These are phyloP conservation scores for Xylariales sp. DNA, from an alignment of 2,329 filamentous ascomycete genomes.

Conservation along the genomic window DNA sequence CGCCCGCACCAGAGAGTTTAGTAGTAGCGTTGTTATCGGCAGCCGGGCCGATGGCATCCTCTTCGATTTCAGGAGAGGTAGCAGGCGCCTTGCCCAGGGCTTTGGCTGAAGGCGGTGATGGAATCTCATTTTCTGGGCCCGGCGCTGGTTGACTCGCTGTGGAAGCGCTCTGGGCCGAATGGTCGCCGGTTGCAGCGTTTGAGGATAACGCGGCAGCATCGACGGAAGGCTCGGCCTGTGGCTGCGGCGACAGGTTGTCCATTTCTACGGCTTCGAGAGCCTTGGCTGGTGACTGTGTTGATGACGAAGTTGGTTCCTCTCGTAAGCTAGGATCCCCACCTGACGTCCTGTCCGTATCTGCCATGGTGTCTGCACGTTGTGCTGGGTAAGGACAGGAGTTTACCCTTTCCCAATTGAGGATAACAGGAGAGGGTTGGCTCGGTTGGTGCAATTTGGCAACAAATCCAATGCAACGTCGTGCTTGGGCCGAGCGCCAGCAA, in stretches of 20 bases:
- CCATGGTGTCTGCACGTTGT: too few species aligned
- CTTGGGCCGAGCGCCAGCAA: too few species aligned
- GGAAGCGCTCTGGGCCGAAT: background rate
- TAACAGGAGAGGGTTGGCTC: too few species aligned
- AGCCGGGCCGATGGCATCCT: conserved; percentile 8
- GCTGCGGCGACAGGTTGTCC: conserved; percentile 5
- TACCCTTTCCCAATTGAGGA: too few species aligned
- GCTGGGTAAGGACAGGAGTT: too few species aligned
- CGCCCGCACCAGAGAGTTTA: too few species aligned
- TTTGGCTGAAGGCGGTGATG: conserved; percentile 4
- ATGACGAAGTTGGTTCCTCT: conserved; percentile 2
- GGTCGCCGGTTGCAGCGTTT: background rate
- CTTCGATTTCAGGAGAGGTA: conserved; percentile 3
- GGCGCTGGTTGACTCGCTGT: background rate
- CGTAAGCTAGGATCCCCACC: conserved; percentile 6
- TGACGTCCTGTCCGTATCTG: conserved; percentile 5
- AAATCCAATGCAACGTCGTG: too few species aligned
- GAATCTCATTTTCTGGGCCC: background rate
- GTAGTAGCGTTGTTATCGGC: conserved; percentile 15
- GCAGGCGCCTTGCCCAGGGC: conserved; percentile 7
- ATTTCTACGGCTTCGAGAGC: conserved; percentile 4
- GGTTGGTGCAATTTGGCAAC: too few species aligned
- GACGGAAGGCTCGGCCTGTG: background rate
- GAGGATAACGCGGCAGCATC: background rate
- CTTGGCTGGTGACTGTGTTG: conserved; percentile 1